These are phyloP conservation scores for Paracorniculantispora psalliotae DNA, from an alignment of 2,329 filamentous ascomycete species.

Conservation along the genomic window DNA sequence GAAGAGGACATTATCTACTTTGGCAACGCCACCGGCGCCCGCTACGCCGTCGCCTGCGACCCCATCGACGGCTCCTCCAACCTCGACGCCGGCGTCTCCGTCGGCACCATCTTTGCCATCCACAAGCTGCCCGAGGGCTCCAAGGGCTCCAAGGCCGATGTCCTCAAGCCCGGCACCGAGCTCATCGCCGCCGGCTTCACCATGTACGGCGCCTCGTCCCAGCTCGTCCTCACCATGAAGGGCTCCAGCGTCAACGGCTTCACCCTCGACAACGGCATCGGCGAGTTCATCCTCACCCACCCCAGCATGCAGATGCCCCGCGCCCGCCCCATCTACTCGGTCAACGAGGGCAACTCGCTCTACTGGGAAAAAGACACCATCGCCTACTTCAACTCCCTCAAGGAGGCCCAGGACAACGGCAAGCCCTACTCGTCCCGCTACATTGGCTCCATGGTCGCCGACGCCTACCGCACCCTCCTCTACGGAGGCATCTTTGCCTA, in stretches of 20 bases:
- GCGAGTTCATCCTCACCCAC: conserved; percentile 98
- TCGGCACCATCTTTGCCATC: conserved; percentile 94
- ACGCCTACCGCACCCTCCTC: conserved; percentile 90
- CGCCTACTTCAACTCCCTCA: conserved; percentile 84
- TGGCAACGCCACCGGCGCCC: conserved; percentile 65
- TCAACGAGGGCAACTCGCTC: conserved; percentile 96
- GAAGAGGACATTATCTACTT: conserved; percentile 92
- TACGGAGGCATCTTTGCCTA: conserved; percentile 98
- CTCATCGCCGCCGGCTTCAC: conserved; percentile 96
- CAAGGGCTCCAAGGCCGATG: conserved; percentile 72
- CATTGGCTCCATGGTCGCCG: conserved; percentile 97
- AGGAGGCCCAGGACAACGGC: conserved; percentile 65
- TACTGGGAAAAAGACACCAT: conserved; percentile 92
- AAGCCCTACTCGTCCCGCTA: conserved; percentile 95
- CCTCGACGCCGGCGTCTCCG: conserved; percentile 93
- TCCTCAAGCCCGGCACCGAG: conserved; percentile 85
- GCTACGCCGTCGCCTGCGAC: conserved; percentile 94
- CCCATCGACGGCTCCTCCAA: conserved; percentile 98
- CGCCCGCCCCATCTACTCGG: conserved; percentile 83
- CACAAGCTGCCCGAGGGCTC: conserved; percentile 81
- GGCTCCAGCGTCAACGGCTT: conserved; percentile 92
- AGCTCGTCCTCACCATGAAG: conserved; percentile 96
- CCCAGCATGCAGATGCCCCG: conserved; percentile 86
- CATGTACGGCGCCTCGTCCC: conserved; percentile 97
- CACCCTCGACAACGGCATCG: conserved; percentile 91